Evolutionary conservation across 2,329 filamentous ascomycete genomes (phyloP).

Genomic region (Ophiostoma sp.): DNA sequence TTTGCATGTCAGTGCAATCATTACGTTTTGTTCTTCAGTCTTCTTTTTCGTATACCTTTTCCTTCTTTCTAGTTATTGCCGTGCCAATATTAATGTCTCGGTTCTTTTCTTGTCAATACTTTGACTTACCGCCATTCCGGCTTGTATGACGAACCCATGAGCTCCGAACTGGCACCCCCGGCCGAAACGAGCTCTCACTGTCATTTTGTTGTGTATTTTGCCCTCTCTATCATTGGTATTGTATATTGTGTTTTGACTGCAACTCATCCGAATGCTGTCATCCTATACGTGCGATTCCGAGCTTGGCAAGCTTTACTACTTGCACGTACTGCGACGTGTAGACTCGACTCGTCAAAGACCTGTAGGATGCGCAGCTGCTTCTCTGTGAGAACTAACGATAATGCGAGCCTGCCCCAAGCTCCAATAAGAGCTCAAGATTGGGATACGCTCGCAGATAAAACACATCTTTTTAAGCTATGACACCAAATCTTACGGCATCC

Average conservation of each 20-base stretch:
- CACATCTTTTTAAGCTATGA: neutral
- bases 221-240: neutral
- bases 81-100: neutral
- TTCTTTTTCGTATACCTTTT: neutral
- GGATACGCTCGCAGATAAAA: neutral
- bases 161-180: neutral
- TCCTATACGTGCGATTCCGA: neutral
- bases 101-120: neutral
- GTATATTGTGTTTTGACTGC: neutral
- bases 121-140: constrained; percentile 3
- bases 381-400: neutral
- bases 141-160: neutral
- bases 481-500: neutral
- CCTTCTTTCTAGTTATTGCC: neutral
- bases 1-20: neutral
- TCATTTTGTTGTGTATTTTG: neutral
- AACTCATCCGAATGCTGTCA: neutral
- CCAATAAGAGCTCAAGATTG: neutral
- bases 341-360: neutral
- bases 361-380: neutral
- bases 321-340: neutral
- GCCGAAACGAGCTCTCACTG: neutral
- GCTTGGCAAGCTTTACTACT: neutral
- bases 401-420: no score
- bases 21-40: neutral